These are phyloP conservation scores for Gossypium thurberi DNA, from an alignment of 345 rosid species.

Conservation along the genomic window DNA sequence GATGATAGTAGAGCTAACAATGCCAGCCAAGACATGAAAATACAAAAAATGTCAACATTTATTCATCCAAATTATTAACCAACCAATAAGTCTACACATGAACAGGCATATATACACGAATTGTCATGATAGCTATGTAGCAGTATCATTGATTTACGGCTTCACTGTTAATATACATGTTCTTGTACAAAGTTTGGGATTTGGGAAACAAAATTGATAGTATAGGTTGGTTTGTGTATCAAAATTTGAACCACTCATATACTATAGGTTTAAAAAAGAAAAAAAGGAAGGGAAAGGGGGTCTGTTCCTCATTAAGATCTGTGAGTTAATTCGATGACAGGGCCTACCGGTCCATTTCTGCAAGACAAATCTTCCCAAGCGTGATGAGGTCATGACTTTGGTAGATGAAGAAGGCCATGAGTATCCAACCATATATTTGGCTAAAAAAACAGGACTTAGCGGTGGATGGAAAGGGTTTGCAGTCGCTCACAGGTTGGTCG, in stretches of 20 bases:
- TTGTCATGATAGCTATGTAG: no score
- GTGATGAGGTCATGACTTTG: slow-evolving; percentile 35
- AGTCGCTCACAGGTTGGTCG: slow-evolving; percentile 51
- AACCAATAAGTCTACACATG: no score
- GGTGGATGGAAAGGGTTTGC: slow-evolving; percentile 83
- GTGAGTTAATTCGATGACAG: slow-evolving; percentile 16
- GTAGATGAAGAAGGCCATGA: slow-evolving; percentile 41
- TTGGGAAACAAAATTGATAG: no score
- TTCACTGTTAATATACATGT: no score
- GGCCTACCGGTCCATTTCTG: slow-evolving; percentile 58
- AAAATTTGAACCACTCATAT: not conserved
- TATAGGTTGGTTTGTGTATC: no score
- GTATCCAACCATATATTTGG: slow-evolving; percentile 41
- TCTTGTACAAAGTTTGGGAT: no score
- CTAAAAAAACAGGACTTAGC: slow-evolving; percentile 47
- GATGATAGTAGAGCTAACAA: not conserved
- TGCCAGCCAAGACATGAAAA: not conserved
- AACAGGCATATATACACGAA: no score
- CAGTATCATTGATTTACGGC: no score
- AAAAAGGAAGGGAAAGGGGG: not conserved
- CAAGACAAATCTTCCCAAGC: slow-evolving; percentile 33
- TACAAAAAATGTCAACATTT: not conserved
- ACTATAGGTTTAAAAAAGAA: not conserved
- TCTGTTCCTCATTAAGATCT: not conserved
- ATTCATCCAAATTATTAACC: no score